Percentiles rank a stretch among this genome's conserved stretches.
phyloP scores from a whole-genome alignment of 2,329 filamentous ascomycete species.

The Colletotrichum australisinense region DNA sequence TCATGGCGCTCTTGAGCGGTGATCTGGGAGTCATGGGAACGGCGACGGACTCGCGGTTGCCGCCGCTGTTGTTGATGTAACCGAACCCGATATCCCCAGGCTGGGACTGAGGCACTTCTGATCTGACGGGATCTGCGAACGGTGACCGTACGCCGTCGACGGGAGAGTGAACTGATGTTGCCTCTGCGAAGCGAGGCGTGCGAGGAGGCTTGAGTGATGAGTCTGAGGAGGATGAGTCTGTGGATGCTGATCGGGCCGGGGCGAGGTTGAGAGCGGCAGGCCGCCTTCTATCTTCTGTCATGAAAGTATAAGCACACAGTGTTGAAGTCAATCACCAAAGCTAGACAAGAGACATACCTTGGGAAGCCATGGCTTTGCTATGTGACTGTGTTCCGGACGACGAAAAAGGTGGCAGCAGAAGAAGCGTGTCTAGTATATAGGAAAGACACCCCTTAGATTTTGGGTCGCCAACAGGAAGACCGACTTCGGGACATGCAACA shows the following conservation, averaged over 20 bases:
- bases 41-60: conserved; percentile 65
- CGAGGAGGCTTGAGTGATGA: conserved; percentile 75
- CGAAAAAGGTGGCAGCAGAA: conserved; percentile 24
- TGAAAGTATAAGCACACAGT: conserved; percentile 41
- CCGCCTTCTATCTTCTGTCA: conserved; percentile 65
- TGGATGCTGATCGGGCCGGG: conserved; percentile 60
- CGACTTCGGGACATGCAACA: conserved; percentile 40
- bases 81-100: conserved; percentile 93
- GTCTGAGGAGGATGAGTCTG: conserved; percentile 62
- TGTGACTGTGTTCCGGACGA: conserved; percentile 33
- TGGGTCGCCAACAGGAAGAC: conserved; percentile 4
- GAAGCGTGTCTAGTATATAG: conserved; percentile 24
- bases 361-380: conserved; percentile 47
- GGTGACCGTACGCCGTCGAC: conserved; percentile 69
- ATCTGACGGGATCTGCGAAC: conserved; percentile 69
- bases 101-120: conserved; percentile 71
- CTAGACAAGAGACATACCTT: conserved; percentile 51
- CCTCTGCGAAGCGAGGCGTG: conserved; percentile 84
- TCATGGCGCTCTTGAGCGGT: conserved; percentile 91
- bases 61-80: conserved; percentile 74
- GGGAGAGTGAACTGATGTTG: conserved; percentile 82
- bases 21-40: conserved; percentile 78
- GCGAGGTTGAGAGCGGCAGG: conserved; percentile 66
- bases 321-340: conserved; percentile 32
- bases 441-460: conserved; percentile 35